phyloP scores from a whole-genome alignment of 768 basidiomycete genomes.

The Rhodocollybia butyracea region DNA sequence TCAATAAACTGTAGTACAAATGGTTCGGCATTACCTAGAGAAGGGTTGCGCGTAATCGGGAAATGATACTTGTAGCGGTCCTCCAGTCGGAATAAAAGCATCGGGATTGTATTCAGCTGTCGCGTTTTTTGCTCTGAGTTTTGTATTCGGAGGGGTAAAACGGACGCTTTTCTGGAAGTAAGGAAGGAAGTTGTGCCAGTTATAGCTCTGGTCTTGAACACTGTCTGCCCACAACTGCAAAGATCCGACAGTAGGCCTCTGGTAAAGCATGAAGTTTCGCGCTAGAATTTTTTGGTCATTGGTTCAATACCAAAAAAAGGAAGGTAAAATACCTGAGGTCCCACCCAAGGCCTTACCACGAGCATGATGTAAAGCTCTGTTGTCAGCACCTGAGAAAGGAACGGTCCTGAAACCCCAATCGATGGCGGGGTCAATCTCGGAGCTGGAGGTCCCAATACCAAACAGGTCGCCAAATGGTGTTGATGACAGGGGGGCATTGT shows the following conservation, averaged over 20 bases:
- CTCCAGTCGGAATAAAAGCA: background rate
- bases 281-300: background rate
- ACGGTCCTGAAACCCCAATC: background rate
- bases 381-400: background rate
- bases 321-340: background rate
- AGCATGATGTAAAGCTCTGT: background rate
- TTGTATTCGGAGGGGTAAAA: background rate
- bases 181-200: background rate
- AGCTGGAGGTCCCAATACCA: background rate
- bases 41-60: background rate
- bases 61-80: too few species aligned
- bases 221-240: background rate
- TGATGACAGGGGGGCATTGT: background rate
- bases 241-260: background rate
- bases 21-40: background rate
- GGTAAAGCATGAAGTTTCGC: background rate
- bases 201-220: background rate
- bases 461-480: background rate
- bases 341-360: background rate
- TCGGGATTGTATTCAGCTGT: background rate
- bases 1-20: background rate
- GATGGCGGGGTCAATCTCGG: background rate
- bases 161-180: background rate
- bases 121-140: background rate
- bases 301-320: too few species aligned